A percentile compares a stretch with the other conserved stretches of the same genome.
Conservation (phyloP, 306 rosid genomes). For the Prunus dulcis region DNA sequence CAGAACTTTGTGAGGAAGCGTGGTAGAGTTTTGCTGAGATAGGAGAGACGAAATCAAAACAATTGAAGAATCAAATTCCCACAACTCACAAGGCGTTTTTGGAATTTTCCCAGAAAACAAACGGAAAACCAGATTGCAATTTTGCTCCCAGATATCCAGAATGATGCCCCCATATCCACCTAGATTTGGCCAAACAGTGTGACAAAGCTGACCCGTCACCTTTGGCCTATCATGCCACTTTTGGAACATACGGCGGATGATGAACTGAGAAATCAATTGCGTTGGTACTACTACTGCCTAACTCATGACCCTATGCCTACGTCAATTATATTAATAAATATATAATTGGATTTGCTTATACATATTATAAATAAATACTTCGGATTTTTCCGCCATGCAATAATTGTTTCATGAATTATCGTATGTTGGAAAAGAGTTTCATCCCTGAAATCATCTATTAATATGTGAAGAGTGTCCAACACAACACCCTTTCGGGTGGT, state of each 20-base stretch:
- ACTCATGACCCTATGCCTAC: neutral
- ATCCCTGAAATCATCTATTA: too few relatives aligned
- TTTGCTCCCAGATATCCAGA: constrained; percentile 20
- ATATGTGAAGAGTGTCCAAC: too few relatives aligned
- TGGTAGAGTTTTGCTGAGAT: neutral
- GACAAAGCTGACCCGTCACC: neutral
- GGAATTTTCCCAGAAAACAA: constrained; percentile 23
- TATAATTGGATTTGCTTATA: too few relatives aligned
- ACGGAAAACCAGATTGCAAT: neutral
- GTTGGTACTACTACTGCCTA: neutral
- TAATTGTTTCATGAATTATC: too few relatives aligned
- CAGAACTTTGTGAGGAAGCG: too few relatives aligned
- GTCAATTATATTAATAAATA: too few relatives aligned
- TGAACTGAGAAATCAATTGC: neutral
- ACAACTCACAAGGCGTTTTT: neutral
- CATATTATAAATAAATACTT: too few relatives aligned
- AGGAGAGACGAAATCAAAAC: neutral
- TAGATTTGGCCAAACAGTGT: constrained; percentile 1
- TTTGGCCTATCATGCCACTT: neutral
- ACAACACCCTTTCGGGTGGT: too few relatives aligned
- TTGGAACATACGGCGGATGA: constrained; percentile 33
- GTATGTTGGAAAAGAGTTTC: too few relatives aligned
- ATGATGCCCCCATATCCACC: constrained; percentile 4
- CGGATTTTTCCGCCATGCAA: too few relatives aligned
- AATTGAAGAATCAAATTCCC: neutral